These are phyloP conservation scores for Phoma sp. DNA, from an alignment of 2,329 filamentous ascomycete species.

Conservation along the genomic window DNA sequence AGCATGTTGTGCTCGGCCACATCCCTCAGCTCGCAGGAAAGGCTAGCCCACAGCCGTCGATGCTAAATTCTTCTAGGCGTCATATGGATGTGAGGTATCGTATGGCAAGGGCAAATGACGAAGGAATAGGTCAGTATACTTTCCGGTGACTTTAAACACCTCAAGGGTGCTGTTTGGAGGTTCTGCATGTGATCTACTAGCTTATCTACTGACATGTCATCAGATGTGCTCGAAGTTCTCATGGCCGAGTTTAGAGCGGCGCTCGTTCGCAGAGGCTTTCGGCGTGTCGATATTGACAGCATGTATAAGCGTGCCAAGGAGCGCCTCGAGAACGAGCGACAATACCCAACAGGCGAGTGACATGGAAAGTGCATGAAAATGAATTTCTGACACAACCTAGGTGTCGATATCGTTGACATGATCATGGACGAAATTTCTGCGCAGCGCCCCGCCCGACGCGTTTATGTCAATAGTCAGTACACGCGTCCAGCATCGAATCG, in stretches of 20 bases:
- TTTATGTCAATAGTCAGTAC: not conserved
- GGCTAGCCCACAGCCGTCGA: slow-evolving; percentile 19
- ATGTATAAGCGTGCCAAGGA: slow-evolving; percentile 22
- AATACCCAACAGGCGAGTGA: slow-evolving; percentile 22
- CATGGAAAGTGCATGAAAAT: not conserved
- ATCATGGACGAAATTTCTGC: slow-evolving; percentile 29
- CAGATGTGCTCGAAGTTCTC: slow-evolving; percentile 40
- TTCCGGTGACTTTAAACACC: too few species aligned
- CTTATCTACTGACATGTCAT: not conserved
- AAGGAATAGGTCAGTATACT: slow-evolving; percentile 29
- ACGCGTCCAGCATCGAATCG: not conserved
- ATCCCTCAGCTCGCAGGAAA: slow-evolving; percentile 24
- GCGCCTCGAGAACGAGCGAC: slow-evolving; percentile 29
- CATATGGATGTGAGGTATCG: slow-evolving; percentile 26
- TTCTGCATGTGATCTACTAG: not conserved
- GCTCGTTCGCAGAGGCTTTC: slow-evolving; percentile 26
- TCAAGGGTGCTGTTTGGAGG: too few species aligned
- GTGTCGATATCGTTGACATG: slow-evolving; percentile 38
- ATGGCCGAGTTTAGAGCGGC: slow-evolving; percentile 28
- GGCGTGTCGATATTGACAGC: slow-evolving; percentile 27
- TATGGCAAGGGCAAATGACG: slow-evolving; percentile 38
- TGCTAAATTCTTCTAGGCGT: slow-evolving; percentile 7
- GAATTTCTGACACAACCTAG: slow-evolving; percentile 1
- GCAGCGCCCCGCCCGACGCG: not conserved
- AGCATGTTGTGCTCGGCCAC: slow-evolving; percentile 34